These are phyloP conservation scores for Leptosphaerulina australis DNA, from an alignment of 2,329 filamentous ascomycete species.

Conservation along the genomic window DNA sequence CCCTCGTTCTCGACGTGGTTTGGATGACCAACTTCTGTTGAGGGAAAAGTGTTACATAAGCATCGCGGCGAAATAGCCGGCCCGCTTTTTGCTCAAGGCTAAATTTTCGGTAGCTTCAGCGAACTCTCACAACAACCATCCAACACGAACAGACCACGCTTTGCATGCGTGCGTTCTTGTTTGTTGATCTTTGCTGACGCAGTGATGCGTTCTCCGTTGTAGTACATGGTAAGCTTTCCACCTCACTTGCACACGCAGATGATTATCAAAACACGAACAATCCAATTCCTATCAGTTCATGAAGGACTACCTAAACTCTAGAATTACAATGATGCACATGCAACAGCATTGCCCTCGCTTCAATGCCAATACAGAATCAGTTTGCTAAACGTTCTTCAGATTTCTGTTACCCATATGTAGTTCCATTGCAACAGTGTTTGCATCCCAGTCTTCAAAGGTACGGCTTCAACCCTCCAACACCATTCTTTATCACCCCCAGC, in stretches of 20 bases:
- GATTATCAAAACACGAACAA: conserved; percentile 57
- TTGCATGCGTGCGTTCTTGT: conserved; percentile 21
- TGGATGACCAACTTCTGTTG: conserved; percentile 13
- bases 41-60: conserved; percentile 1
- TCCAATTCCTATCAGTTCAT: conserved; percentile 64
- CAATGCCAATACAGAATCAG: background rate
- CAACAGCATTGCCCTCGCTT: conserved; percentile 13
- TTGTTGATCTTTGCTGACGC: conserved; percentile 22
- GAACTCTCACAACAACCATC: conserved; percentile 20
- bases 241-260: conserved; percentile 40
- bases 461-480: conserved; percentile 16
- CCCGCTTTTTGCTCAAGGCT: conserved; percentile 16
- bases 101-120: conserved; percentile 35
- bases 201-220: conserved; percentile 12
- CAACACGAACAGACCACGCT: conserved; percentile 20
- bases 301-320: conserved; percentile 60
- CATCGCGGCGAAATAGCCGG: conserved; percentile 5
- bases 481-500: conserved; percentile 31
- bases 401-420: background rate
- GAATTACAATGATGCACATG: conserved; percentile 62
- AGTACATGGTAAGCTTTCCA: conserved; percentile 24
- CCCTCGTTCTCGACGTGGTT: background rate
- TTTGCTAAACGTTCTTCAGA: conserved; percentile 29
- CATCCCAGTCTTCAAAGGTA: conserved; percentile 48
- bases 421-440: background rate